Evolutionary conservation across 2,329 filamentous ascomycete genomes (phyloP), one percentile per base, ranked within the genome.

Genomic region (Penicillium freii): DNA sequence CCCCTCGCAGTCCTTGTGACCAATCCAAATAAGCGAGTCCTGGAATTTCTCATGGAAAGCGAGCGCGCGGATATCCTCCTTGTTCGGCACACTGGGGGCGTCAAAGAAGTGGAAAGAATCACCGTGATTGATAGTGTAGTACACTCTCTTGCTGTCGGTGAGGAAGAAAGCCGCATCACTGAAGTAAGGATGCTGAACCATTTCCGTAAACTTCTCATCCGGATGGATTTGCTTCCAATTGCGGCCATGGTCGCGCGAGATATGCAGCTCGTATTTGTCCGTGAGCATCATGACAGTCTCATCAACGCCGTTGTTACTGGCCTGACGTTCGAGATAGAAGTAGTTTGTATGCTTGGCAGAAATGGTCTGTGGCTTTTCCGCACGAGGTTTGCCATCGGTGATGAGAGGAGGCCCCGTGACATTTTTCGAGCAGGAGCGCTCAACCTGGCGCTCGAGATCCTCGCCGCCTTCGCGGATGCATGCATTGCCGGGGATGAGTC

Each of bases 21-120:
- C 93, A 48, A 89, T 85, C 92, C 92, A 97, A 60, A 99, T 89
- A 43, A 97, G 80, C 91, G 92, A 97, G 68, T 96, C 89, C 71
- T 88, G 89, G 67, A 89, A 84, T 64, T 88, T 85, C 1, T 92
- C 89, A 68, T 99, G 94, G 77, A 99, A 99, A 36, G 82, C 80
- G 65, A 90, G 73, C 42, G 92, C 81, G 19, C 84, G 82, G 5
- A 80, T 65, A 6, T 69, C 63, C 65, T 72, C 62, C 21, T 60
- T 59, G 25, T 38, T 44, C 7, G 51, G 47, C 4, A 54, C 36
- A n/a, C 61, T 64, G n/a, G 64, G 64, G n/a, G 56, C 56, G 9
- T 64, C 63, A 73, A 74, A 81, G 82, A n/a, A 82, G 81, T 62
- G 83, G 82, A 42, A 84, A 80, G 80, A 87, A 40, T 86, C 79